Base-by-base conservation (phyloP, 192 early-diverging fungal species). In the Backusella macrospora region DNA sequence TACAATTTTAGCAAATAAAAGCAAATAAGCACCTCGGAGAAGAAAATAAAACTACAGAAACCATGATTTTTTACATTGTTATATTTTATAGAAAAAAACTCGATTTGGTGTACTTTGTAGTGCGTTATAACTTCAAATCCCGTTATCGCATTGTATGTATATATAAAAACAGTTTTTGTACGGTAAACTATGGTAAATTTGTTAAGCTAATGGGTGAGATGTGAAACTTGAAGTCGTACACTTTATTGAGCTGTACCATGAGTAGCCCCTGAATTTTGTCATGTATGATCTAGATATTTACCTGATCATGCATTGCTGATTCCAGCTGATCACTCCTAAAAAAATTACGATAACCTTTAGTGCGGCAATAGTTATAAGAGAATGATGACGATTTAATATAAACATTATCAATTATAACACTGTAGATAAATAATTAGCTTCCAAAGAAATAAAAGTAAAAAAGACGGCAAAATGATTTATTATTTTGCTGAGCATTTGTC, bases 391-490 rank as follows among this genome's bases (percentile, higher is more conserved):
- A 16, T 52, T 52, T 52, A 52, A 52, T 52, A 52, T 49, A 52
- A 52, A 52, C n/a, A 52, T 52, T n/a, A 52, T 52, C 7, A n/a
- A 23, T 52, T n/a, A 52, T 9, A 52, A 52, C n/a, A 18, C 16
- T 52, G 49, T 52, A 52, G 18, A 52, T 52, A 52, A 52, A 52
- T 52, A 52, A 52, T 52, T 52, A 52, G 4, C 49, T 52, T 52
- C 49, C 49, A 52, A 18, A 52, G 18, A 52, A 18, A 6, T 2
- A 8, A 18, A 23, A 9, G 18, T 16, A 18, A 52, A 52, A n/a
- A 52, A 52, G 3, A 52, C 48, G 48, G 48, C n/a, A 52, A 18
- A 52, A 52, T 52, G 10, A 9, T 52, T 52, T 52, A 52, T 21
- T 52, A 18, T 18, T 21, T 0, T 52, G 49, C 49, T 21, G 18